Evolutionary conservation across 116 monocot genomes (phyloP), one percentile per base, ranked within the genome.

Genomic region (Posidonia oceanica): DNA sequence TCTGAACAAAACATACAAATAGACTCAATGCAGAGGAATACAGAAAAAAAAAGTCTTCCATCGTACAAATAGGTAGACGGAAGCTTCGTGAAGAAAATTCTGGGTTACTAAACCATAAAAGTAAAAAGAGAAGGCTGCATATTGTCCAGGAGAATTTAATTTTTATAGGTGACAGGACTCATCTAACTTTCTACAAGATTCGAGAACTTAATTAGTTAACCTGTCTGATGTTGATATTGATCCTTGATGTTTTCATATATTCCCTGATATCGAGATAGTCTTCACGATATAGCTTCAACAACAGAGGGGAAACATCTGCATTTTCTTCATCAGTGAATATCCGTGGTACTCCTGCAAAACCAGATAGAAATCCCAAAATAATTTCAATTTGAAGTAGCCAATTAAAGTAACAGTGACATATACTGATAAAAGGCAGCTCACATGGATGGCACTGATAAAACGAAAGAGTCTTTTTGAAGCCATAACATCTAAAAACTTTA

Each of bases 181-280:
- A 20, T 18, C 38, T 48, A 7, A 21, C 18, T 0, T 21, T 54
- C 4, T 12, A 48, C 13, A 23, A 14, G 15, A 13, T 29, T 12
- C 2, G 48, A 52, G 5, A 52, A 53, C 6, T 52, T 13, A 68
- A 4, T 70, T 40, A 71, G 41, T 61, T 59, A 57, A 86, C 81
- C 68, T 91, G 86, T 72, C 86, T 81, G 22, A 90, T 90, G 66
- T 86, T 94, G 73, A 88, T 88, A 72, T 86, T 94, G 78, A 95
- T 78, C 72, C 91, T 91, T 65, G 85, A 87, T 66, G 63, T 83
- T 70, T 54, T 77, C 64, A 88, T 78, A 61, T 95, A 88, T 7
- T 88, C 78, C 40, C 39, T 62, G 23, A 80, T 72, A 69, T 36
- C 63, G 8, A n/a, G 0, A 54, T 84, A 78, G 39, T 77, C 84